Evolutionary conservation across 1,139 yeast species (phyloP), one percentile per base, ranked within the genome.

Genomic region (Hanseniaspora sp.): DNA sequence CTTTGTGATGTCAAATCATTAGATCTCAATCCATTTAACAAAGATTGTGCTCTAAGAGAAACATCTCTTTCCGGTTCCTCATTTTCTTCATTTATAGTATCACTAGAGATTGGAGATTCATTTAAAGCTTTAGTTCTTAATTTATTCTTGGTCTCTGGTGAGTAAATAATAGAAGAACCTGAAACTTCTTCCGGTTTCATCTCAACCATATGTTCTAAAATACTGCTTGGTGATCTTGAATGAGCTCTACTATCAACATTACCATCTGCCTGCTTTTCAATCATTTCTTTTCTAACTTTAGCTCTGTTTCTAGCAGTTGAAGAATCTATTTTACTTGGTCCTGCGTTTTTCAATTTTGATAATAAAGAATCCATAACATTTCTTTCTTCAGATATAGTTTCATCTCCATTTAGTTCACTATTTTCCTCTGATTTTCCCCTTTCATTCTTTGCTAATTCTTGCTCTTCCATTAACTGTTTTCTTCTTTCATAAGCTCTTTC

Each of bases 281-380:
- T 56, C 48, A 82, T 63, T 55, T 79, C 80, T 60, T 75, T 80
- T 59, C 92, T 77, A 60, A 90, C 85, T 59, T 84, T 71, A 0
- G 95, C 95, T 57, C 94, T 74, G 62, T 87, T 80, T 60, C 95
- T 73, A 0, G 95, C 95, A 7, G 92, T 80, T 1, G 85, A 71
- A 0, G 94, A 82, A 63, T 86, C 94, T 7, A 13, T 30, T 4
- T 86, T 82, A 7, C 80, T 60, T 15, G 87, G 83, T 0, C 86
- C 88, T 0, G 85, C 83, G 38, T 85, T 84, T 64, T 83, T 82
- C 62, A 84, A 73, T 63, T 81, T 82, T 62, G 83, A 86, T 57
- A 84, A 71, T 46, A 84, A 71, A 34, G 83, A 77, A 66, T 84
- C 94, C 86, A 84, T 82, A 42, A 83, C 86, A 55, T 78, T 83